Percentiles rank a stretch among this genome's conserved stretches.
Evolutionary conservation across 305 asterid genomes (phyloP).

Genomic region (Fraxinus floribunda): DNA sequence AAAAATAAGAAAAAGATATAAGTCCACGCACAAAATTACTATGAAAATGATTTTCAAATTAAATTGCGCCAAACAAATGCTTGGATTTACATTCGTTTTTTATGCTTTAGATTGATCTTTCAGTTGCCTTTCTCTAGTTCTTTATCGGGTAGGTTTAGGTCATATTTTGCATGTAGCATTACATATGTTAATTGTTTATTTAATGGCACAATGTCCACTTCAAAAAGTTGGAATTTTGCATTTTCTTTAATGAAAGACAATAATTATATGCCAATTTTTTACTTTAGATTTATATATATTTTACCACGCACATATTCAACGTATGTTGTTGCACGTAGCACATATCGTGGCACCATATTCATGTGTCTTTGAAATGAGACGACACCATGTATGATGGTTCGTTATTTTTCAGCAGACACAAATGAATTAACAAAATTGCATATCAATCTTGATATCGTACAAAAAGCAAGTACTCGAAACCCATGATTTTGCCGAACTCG

Average conservation of each 20-base stretch:
- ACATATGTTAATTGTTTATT: neutral
- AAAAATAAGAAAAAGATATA: no score
- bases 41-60: no score
- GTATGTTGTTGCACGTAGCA: neutral
- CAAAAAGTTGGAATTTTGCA: conserved; percentile 8
- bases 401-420: neutral
- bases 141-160: neutral
- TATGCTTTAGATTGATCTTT: conserved; percentile 14
- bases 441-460: neutral
- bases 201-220: conserved; percentile 37
- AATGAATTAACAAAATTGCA: neutral
- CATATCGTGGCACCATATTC: neutral
- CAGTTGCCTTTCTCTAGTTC: neutral
- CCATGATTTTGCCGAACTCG: neutral
- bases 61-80: neutral
- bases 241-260: neutral
- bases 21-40: neutral
- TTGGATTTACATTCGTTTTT: neutral
- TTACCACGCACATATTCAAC: neutral
- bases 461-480: neutral
- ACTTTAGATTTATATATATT: neutral
- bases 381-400: neutral
- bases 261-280: neutral
- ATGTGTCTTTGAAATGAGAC: neutral
- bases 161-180: neutral